phyloP scores from a whole-genome alignment of 306 rosid species.

The Potentilla sterilis region DNA sequence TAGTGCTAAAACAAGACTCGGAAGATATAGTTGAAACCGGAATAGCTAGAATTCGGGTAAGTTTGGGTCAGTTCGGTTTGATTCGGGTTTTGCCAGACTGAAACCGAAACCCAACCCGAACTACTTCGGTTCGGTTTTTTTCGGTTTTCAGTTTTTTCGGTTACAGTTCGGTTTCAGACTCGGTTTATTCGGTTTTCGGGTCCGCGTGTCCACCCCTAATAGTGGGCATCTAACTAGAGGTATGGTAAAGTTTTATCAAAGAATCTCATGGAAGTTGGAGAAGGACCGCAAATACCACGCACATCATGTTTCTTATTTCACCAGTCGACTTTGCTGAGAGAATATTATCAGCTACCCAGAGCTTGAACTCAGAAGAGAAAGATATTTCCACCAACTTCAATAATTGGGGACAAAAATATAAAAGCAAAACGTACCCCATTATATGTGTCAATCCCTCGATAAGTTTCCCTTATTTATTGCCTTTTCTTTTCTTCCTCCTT shows the following conservation, averaged over 20 bases:
- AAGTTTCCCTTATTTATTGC: background rate
- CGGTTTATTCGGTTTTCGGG: no score
- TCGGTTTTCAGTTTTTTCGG: no score
- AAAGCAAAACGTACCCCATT: background rate
- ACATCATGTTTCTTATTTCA: background rate
- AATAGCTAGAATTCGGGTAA: no score
- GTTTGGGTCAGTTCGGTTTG: no score
- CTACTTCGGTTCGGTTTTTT: no score
- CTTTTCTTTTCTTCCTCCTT: background rate
- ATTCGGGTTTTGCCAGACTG: no score
- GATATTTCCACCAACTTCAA: background rate
- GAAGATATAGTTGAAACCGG: no score
- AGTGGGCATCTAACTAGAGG: background rate
- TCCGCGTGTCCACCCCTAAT: no score
- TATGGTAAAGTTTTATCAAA: background rate
- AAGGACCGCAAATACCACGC: background rate
- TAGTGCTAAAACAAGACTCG: no score
- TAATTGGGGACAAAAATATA: constrained; percentile 6
- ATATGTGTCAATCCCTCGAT: background rate
- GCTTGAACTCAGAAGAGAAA: background rate
- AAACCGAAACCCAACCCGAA: no score
- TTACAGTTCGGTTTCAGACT: no score
- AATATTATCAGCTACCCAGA: background rate
- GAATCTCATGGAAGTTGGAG: constrained; percentile 8
- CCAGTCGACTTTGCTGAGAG: background rate